These are phyloP conservation scores for Oenanthe sinensis DNA, from an alignment of 129 eudicot species.

Conservation along the genomic window DNA sequence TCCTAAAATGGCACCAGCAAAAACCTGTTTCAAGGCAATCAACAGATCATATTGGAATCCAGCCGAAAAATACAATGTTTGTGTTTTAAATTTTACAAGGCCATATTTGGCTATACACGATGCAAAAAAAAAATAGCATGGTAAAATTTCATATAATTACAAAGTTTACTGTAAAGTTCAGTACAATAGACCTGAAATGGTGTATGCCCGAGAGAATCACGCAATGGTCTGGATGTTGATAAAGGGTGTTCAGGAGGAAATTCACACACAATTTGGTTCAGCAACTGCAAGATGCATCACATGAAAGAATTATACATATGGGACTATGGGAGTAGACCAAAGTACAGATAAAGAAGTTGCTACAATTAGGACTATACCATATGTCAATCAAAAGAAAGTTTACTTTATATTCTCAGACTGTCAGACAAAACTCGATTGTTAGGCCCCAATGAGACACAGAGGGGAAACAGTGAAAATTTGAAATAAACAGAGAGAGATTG, in stretches of 20 bases:
- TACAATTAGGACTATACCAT: not conserved
- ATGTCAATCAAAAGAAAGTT: not conserved
- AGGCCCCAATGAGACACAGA: not conserved
- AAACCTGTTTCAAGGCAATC: conserved; percentile 31
- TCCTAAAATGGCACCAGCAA: conserved; percentile 56
- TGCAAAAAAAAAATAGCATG: not conserved
- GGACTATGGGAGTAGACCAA: not conserved
- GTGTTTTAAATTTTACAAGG: not conserved
- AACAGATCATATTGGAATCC: not conserved
- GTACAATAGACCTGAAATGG: conserved; percentile 39
- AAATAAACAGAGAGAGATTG: not conserved
- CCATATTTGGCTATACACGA: not conserved
- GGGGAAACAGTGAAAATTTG: not conserved
- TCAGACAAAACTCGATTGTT: not conserved
- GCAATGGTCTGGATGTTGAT: conserved; percentile 45
- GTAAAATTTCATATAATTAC: not conserved
- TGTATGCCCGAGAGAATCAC: conserved; percentile 63
- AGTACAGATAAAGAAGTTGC: not conserved
- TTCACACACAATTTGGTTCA: conserved; percentile 61
- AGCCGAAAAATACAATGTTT: not conserved
- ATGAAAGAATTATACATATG: not conserved
- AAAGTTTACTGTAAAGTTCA: not conserved
- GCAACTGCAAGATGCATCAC: conserved; percentile 33
- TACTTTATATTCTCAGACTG: not conserved
- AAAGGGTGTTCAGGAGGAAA: conserved; percentile 59